Evolutionary conservation across 2,329 filamentous ascomycete genomes (phyloP).

Genomic region (Hymenoscyphus fraxineus): DNA sequence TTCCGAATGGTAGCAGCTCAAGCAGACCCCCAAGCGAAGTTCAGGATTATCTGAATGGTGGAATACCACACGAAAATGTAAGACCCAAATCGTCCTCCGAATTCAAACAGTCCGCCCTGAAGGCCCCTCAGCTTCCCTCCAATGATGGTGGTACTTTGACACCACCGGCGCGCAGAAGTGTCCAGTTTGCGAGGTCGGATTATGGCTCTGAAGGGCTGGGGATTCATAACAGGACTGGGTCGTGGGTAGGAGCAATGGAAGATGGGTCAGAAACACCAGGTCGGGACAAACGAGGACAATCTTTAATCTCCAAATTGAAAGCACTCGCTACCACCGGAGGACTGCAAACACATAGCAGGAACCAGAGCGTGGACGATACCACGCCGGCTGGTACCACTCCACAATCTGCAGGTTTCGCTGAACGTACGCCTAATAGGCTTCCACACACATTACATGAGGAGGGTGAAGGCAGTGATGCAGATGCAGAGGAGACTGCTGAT

Average conservation of each 20-base stretch:
- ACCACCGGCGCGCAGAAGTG: conserved; percentile 54
- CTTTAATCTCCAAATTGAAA: conserved; percentile 75
- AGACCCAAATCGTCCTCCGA: conserved; percentile 13
- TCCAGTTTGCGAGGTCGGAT: conserved; percentile 66
- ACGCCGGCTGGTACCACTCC: conserved; percentile 40
- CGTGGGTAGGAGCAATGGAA: conserved; percentile 46
- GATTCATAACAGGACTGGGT: conserved; percentile 58
- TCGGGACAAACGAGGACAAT: conserved; percentile 59
- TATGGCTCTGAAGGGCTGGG: conserved; percentile 40
- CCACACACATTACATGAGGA: conserved; percentile 45
- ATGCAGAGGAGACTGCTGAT: conserved; percentile 82
- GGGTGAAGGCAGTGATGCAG: conserved; percentile 68
- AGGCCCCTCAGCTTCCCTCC: conserved; percentile 11
- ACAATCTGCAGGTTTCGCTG: conserved; percentile 45
- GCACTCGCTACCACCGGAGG: conserved; percentile 59
- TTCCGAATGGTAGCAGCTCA: conserved; percentile 17
- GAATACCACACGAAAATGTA: conserved; percentile 26
- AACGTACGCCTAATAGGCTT: conserved; percentile 43
- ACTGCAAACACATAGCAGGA: conserved; percentile 42
- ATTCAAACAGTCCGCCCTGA: conserved; percentile 22
- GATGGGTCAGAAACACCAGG: conserved; percentile 53
- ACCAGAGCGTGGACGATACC: conserved; percentile 38
- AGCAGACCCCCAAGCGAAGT: conserved; percentile 25
- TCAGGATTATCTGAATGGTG: conserved; percentile 34
- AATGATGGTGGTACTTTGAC: conserved; percentile 29